These are phyloP conservation scores for Adansonia gregorii DNA, from an alignment of 441 rosid genomes.

Conservation along the genomic window DNA sequence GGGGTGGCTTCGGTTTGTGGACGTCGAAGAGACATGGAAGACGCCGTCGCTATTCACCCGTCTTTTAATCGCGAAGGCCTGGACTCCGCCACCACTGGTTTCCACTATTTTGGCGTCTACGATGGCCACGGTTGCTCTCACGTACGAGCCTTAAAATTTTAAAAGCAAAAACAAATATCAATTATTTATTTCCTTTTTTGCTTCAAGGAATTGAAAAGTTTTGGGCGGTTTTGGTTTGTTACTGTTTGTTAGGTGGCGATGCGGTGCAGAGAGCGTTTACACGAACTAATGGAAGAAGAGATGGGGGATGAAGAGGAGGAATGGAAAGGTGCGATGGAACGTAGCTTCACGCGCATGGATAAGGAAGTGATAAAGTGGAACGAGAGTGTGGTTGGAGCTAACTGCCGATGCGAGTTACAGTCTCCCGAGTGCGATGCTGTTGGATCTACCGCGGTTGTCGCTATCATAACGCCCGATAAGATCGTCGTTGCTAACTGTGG, in stretches of 20 bases:
- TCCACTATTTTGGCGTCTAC: conserved; percentile 60
- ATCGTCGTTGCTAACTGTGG: conserved; percentile 66
- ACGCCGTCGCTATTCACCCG: conserved; percentile 54
- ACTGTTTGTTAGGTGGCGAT: conserved; percentile 49
- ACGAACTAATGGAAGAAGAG: conserved; percentile 63
- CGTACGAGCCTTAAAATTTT: conserved; percentile 36
- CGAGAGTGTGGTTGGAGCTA: conserved; percentile 33
- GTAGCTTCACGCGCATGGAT: conserved; percentile 70
- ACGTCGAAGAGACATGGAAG: conserved; percentile 71
- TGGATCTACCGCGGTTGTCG: conserved; percentile 67
- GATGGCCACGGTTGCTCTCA: conserved; percentile 80
- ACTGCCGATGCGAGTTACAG: conserved; percentile 65
- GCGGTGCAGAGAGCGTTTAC: conserved; percentile 63
- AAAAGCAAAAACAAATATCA: neutral
- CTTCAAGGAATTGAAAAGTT: neutral
- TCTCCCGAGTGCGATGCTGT: conserved; percentile 65
- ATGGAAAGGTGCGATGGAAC: conserved; percentile 53
- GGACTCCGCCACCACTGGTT: neutral
- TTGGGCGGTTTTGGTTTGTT: neutral
- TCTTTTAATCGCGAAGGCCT: conserved; percentile 33
- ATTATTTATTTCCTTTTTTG: neutral
- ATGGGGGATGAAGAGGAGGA: conserved; percentile 33
- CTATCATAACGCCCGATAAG: conserved; percentile 54
- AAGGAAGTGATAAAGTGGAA: conserved; percentile 47
- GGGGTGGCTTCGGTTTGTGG: conserved; percentile 61